These are phyloP conservation scores for Leptosphaerulina australis DNA, from an alignment of 2,329 filamentous ascomycete species.

Conservation along the genomic window DNA sequence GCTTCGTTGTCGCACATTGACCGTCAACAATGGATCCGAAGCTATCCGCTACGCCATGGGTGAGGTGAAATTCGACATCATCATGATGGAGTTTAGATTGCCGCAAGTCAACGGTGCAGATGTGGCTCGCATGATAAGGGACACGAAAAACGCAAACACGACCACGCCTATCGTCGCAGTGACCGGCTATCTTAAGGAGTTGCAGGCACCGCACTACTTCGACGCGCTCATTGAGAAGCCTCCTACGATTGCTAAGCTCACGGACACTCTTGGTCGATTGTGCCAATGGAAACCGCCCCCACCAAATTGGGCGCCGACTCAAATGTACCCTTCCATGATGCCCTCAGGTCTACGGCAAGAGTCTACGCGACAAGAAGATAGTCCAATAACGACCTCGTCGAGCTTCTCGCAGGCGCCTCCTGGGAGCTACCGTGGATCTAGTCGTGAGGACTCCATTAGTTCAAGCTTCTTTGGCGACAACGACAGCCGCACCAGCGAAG, in stretches of 20 bases:
- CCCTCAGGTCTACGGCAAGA: conserved; percentile 69
- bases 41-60: conserved; percentile 93
- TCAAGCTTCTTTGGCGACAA: conserved; percentile 88
- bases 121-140: conserved; percentile 95
- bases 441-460: conserved; percentile 85
- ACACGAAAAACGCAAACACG: conserved; percentile 93
- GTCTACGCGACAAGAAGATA: conserved; percentile 71
- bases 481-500: conserved; percentile 75
- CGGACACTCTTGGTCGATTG: conserved; percentile 82
- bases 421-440: conserved; percentile 78
- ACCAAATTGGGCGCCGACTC: conserved; percentile 58
- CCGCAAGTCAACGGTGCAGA: conserved; percentile 95
- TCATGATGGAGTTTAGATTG: conserved; percentile 96
- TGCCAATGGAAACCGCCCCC: conserved; percentile 92
- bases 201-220: conserved; percentile 94
- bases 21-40: conserved; percentile 86
- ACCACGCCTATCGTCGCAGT: conserved; percentile 96
- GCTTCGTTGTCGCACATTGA: conserved; percentile 90
- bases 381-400: conserved; percentile 78
- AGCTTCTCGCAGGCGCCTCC: conserved; percentile 74
- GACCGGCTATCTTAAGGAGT: conserved; percentile 96
- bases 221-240: conserved; percentile 96
- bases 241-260: conserved; percentile 88
- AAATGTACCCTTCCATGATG: conserved; percentile 54
- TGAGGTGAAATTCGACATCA: conserved; percentile 98